phyloP scores from a whole-genome alignment of 2,329 filamentous ascomycete genomes.

The Neoarthrinium moseri region DNA sequence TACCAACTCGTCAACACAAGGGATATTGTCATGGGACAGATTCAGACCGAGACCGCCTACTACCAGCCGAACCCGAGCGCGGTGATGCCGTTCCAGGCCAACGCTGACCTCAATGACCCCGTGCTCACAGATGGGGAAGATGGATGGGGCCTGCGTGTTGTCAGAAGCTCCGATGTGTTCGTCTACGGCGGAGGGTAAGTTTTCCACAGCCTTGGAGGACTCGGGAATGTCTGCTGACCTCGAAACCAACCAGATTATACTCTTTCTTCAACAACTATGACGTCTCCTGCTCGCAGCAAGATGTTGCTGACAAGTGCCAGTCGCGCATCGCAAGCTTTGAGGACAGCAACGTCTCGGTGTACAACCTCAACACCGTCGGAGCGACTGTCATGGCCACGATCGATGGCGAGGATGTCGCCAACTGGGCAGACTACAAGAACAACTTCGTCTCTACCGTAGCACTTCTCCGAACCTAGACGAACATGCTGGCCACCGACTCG shows the following conservation, averaged over 20 bases:
- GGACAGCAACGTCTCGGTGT: constrained; percentile 31
- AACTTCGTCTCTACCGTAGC: constrained; percentile 36
- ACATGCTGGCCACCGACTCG: too few relatives aligned
- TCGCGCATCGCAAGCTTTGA: constrained; percentile 36
- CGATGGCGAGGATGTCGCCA: constrained; percentile 32
- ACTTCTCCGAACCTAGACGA: too few relatives aligned
- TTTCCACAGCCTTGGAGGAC: background rate
- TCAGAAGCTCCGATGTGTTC: constrained; percentile 53
- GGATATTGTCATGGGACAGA: constrained; percentile 62
- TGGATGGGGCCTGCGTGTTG: constrained; percentile 65
- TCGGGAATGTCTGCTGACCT: constrained; percentile 1
- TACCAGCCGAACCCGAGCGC: constrained; percentile 66
- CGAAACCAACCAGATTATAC: constrained; percentile 43
- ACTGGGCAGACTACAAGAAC: constrained; percentile 35
- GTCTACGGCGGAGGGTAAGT: constrained; percentile 59
- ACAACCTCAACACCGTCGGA: constrained; percentile 46
- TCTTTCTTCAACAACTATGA: constrained; percentile 67
- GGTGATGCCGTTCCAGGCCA: constrained; percentile 52
- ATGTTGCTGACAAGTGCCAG: constrained; percentile 44
- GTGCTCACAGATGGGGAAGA: constrained; percentile 44
- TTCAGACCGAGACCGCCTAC: constrained; percentile 71
- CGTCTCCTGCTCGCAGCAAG: constrained; percentile 42
- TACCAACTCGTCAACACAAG: constrained; percentile 62
- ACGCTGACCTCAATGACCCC: constrained; percentile 45
- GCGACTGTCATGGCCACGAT: constrained; percentile 37